A percentile compares a stretch with the other conserved stretches of the same genome.
Conservation (phyloP, 257 asterid species). For the Thymus quinquecostatus region DNA sequence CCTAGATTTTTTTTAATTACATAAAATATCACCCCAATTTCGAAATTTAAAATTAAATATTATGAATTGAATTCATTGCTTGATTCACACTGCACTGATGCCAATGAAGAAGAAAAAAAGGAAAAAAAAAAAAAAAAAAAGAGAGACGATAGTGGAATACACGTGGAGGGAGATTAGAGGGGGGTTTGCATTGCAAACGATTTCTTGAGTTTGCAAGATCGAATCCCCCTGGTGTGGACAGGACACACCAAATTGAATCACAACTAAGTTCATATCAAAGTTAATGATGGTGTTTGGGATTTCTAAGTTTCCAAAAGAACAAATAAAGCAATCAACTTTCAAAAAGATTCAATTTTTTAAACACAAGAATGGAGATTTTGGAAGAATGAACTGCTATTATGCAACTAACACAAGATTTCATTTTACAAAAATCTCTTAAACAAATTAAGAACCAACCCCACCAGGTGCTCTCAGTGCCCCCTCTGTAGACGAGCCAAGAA, state of each 20-base stretch:
- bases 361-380: slow-evolving; percentile 14
- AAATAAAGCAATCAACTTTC: slow-evolving; percentile 21
- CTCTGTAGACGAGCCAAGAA: slow-evolving; percentile 18
- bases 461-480: slow-evolving; percentile 19
- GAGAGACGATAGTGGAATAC: too few relatives aligned
- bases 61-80: too few relatives aligned
- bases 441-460: slow-evolving; percentile 3
- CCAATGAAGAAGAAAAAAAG: too few relatives aligned
- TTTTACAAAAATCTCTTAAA: background rate
- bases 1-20: too few relatives aligned
- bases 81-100: too few relatives aligned
- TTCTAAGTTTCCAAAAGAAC: background rate
- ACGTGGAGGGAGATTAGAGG: too few relatives aligned
- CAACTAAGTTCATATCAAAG: background rate
- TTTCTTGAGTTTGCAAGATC: too few relatives aligned
- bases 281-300: too few relatives aligned
- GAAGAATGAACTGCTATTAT: slow-evolving; percentile 11
- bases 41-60: too few relatives aligned
- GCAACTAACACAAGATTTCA: slow-evolving; percentile 15
- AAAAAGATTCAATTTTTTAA: slow-evolving; percentile 11
- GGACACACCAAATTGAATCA: background rate
- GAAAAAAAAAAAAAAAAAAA: too few relatives aligned
- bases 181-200: too few relatives aligned
- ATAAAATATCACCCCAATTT: too few relatives aligned
- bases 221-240: background rate